Evolutionary conservation across 2,329 filamentous ascomycete genomes (phyloP).

Genomic region (Curvularia eragrostidis): DNA sequence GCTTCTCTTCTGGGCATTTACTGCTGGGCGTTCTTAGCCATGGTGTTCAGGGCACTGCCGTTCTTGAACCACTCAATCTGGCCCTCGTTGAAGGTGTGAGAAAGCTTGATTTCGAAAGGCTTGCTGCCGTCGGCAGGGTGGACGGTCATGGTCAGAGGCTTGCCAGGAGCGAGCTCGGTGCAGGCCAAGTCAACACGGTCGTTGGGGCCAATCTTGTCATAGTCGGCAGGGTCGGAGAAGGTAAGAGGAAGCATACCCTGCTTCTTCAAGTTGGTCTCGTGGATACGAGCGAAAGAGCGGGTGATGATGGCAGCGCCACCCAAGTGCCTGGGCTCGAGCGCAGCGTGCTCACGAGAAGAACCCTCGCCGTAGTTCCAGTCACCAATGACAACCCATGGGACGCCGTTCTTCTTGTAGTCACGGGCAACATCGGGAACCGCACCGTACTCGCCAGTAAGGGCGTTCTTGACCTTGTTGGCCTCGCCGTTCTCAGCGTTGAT

Average conservation of each 20-base stretch:
- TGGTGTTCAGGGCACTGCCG: constrained; percentile 95
- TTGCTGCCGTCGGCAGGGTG: constrained; percentile 83
- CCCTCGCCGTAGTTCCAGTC: constrained; percentile 99
- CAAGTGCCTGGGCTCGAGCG: constrained; percentile 95
- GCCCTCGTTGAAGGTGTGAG: constrained; percentile 96
- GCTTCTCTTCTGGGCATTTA: constrained; percentile 24
- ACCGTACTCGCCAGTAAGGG: constrained; percentile 80
- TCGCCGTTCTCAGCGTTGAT: constrained; percentile 95
- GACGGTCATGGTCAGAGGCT: constrained; percentile 89
- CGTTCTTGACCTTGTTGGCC: constrained; percentile 97
- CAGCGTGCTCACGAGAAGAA: constrained; percentile 96
- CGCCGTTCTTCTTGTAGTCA: constrained; percentile 97
- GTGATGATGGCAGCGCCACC: constrained; percentile 97
- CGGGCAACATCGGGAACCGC: constrained; percentile 92
- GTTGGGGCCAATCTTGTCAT: constrained; percentile 93
- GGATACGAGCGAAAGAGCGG: constrained; percentile 96
- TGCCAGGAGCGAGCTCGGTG: constrained; percentile 89
- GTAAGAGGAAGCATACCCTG: constrained; percentile 99
- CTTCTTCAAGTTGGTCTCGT: constrained; percentile 99
- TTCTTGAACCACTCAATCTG: constrained; percentile 99
- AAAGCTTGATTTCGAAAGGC: constrained; percentile 80
- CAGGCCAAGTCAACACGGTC: constrained; percentile 90
- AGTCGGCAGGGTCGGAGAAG: constrained; percentile 92
- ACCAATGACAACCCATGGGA: constrained; percentile 96
- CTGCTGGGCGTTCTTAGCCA: constrained; percentile 73